Base-by-base conservation (phyloP, 345 rosid genomes). In the Gossypium anomalum region DNA sequence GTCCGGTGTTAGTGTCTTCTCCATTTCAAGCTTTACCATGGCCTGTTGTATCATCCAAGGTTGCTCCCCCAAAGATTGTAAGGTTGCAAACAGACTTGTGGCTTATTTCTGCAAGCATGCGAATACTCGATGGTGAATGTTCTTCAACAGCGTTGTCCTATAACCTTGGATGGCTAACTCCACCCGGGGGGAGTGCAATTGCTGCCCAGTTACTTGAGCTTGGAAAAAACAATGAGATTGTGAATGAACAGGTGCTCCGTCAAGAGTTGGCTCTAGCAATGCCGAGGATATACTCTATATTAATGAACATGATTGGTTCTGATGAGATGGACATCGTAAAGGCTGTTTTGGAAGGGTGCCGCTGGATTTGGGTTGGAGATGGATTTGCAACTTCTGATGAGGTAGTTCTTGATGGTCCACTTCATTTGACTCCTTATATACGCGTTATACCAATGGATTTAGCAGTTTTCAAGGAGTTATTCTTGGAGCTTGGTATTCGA, bases 281-380 rank as follows among this genome's bases (percentile, higher is more conserved):
- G 98, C 98, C 94, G 3, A 90, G 83, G 82, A 84, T 92, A 83
- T 94, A 94, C 83, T 88, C 97, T 71, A 82, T 92, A 77, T 83
- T 94, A 80, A 76, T 78, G 65, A 81, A 86, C 79, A 84, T 92
- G 84, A 82, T 89, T 77, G 88, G 91, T 79, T 84, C 98, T 13
- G 98, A 92, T 83, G 98, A 94, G 82, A 90, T 92, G 93, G 98
- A 94, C 70, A 90, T 94, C 76, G 89, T 92, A 77, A 90, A 94
- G 84, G 97, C 97, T 82, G 87, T 94, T 81, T 93, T 94, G 81
- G 98, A 94, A 89, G 98, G 96, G 55, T 87, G 97, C 82, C 93
- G 97, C 77, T 94, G 98, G 98, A 89, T 94, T 74, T 94, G 98
- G 98, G 97, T 94, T 59, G 98, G 98, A 74, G 98, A 92, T 87